Evolutionary conservation across 768 basidiomycete species (phyloP), one percentile per base, ranked within the genome.

Genomic region (Baorangia bicolor): DNA sequence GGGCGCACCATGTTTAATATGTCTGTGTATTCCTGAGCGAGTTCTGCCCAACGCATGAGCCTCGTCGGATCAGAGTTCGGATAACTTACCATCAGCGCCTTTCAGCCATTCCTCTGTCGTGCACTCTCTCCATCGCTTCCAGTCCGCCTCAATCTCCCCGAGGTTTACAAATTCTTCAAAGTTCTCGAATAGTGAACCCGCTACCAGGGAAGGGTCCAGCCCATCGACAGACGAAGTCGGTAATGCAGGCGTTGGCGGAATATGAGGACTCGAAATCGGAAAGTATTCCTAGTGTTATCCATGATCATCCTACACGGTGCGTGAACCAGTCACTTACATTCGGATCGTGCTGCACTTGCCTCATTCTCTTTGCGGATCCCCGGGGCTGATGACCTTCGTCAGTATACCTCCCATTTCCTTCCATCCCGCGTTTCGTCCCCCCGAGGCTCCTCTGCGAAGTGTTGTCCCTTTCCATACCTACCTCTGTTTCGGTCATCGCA

Each of bases 71-170:
- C 39, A 42, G 21, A 20, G 23, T 37, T 33, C 5, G 25, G 16
- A 33, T 30, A 43, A 51, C 67, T 49, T n/a, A 72, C 69, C 60
- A 18, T 73, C 71, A 20, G 62, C 53, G 20, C 62, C 69, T 48
- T 67, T 64, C 23, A 73, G 21, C 71, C 69, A 71, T 45, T 71
- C 69, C 20, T 71, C 69, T 35, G 43, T 65, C 10, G 69, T 59
- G 34, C 69, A 69, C 13, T 61, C 63, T 37, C 41, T 63, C 71
- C 71, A 71, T 48, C 57, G 60, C 38, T 61, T 69, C 57, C 69
- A 64, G 14, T 59, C 58, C 7, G 53, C 53, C 30, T 56, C 57
- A 18, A 64, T 61, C n/a, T 67, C 65, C 11, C 61, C 65, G 3
- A 59, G 50, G 23, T n/a, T 61, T n/a, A 70, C 12, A 33, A 61